Conservation (phyloP, 192 early-diverging fungal genomes). For the Coemansia sp. region DNA sequence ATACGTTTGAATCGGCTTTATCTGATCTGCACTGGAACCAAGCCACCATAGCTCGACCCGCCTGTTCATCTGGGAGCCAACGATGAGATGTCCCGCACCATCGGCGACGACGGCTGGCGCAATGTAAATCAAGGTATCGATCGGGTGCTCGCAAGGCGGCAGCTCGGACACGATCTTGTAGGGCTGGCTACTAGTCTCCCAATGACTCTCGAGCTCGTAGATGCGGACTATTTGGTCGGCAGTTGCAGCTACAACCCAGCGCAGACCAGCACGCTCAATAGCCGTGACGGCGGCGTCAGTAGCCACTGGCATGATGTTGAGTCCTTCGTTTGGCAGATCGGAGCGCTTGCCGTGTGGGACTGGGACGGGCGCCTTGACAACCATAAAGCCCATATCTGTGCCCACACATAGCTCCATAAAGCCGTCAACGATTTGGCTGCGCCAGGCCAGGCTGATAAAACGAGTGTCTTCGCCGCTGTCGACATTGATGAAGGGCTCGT, state of each 20-base stretch:
- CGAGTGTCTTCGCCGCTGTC: constrained; percentile 47
- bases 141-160: constrained; percentile 25
- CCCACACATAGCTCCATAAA: constrained; percentile 50
- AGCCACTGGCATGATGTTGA: constrained; percentile 39
- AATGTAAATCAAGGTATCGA: constrained; percentile 42
- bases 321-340: constrained; percentile 34
- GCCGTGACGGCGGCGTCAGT: constrained; percentile 51
- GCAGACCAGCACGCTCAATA: constrained; percentile 35
- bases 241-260: constrained; percentile 42
- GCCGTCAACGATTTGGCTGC: constrained; percentile 19
- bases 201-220: constrained; percentile 38
- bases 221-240: constrained; percentile 31
- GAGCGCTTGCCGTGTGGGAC: constrained; percentile 26
- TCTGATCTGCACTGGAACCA: constrained; percentile 25
- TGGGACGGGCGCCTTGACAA: constrained; percentile 40
- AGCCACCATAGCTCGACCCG: constrained; percentile 46
- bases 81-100: constrained; percentile 37
- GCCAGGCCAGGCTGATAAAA: constrained; percentile 47
- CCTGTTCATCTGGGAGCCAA: constrained; percentile 41
- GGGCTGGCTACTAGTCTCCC: constrained; percentile 33
- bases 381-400: constrained; percentile 48
- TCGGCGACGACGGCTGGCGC: constrained; percentile 31
- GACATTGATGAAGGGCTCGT: constrained; percentile 51
- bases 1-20: constrained; percentile 27
- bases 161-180: constrained; percentile 40